Base-by-base conservation (phyloP, 768 basidiomycete genomes). In the Cyathus striatus region DNA sequence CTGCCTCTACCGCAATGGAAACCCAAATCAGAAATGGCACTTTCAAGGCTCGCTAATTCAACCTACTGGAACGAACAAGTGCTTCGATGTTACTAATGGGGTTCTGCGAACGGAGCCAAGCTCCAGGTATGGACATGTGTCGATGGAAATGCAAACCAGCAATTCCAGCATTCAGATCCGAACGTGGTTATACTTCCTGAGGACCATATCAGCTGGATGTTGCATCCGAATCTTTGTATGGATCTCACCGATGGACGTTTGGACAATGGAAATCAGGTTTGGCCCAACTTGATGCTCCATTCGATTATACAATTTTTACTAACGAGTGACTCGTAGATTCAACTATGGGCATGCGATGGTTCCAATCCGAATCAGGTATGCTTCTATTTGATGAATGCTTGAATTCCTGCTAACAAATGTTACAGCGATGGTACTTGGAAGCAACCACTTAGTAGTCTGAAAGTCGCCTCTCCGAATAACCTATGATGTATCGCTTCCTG, bases 61-160 rank as follows among this genome's bases (percentile, higher is more conserved):
- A 36, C 47, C 50, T 5, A 52, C 51, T 30, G 46, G 41, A 22
- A 49, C 47, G 6, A 45, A 55, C 48, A 52, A 49, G 35, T 58
- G 55, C 26, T 44, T 58, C 16, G 54, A 56, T 38, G 55, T 56
- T 7, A 47, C 49, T 0, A 40, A 49, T 23, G 55, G 57, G 22
- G 26, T 32, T 40, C 21, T 18, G 48, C n/a, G n/a, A 38, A 50
- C 34, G 57, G 51, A 17, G 48, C 44, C 3, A 48, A 49, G 43
- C 43, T 58, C 10, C 56, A 58, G 34, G 45, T 58, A 25, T 58
- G 56, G 56, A 54, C 52, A 1, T 58, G 56, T 35, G 37, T 25
- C 3, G 35, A 21, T 18, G 42, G 42, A n/a, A 52, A 53, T 32
- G 43, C 48, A 36, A 53, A 56, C 42, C 56, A 58, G 48, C 34